Base-by-base conservation (phyloP, 768 basidiomycete species). In the Lactarius indigo region DNA sequence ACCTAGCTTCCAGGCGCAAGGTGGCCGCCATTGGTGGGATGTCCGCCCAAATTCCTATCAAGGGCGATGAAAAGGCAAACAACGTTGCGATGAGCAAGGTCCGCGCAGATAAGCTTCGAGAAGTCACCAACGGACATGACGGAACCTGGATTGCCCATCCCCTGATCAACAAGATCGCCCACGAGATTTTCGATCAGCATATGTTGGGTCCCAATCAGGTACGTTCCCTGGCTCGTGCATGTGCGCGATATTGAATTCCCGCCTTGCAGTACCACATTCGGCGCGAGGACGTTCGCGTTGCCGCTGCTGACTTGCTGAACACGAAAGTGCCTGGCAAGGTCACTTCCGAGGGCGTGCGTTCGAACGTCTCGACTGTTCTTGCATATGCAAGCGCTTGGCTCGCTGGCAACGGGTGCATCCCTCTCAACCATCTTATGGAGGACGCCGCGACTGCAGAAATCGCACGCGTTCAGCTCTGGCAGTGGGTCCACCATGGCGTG, bases 41-140 rank as follows among this genome's bases (percentile, higher is more conserved):
- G 97, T 95, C 96, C 35, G 97, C 97, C n/a, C 95, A 97, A 75
- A 98, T 99, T 74, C 97, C 96, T 20, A 97, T 99, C 84, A 98
- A 94, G 81, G 88, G 94, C 74, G 94, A 99, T 75, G 82, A 87
- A 28, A 86, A 88, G 71, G 95, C 95, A 61, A 98, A 99, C 79
- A 91, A 96, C 60, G 75, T 85, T 18, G 97, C 95, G 15, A 98
- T 98, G 94, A 83, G 83, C 69, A 98, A 98, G 79, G 97, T 99
- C 68, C 86, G 85, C 71, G 90, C 88, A 7, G 97, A 99, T 80
- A 98, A 99, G 79, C 81, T 94, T 61, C 89, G 97, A 62, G 97
- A 99, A 76, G 96, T 98, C 69, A 92, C 83, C 28, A 91, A 93
- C 20, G 97, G 97, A 1, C 97, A 98, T 75, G 97, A 98, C 74